Percentiles rank a stretch among this genome's conserved stretches.
Evolutionary conservation across 2,329 filamentous ascomycete species (phyloP).

Genomic region (Monilinia polystroma): DNA sequence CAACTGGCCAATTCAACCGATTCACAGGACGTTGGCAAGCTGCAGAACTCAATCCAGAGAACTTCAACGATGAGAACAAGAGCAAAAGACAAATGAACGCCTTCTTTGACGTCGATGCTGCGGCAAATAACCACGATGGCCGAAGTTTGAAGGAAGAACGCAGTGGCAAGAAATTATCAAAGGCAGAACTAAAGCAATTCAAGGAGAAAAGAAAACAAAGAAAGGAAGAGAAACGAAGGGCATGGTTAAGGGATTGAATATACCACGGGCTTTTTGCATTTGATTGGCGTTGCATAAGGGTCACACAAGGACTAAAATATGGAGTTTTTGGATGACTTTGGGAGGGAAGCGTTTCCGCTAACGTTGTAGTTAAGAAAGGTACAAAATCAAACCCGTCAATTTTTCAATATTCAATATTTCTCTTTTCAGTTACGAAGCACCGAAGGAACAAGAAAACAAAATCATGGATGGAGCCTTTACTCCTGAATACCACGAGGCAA

Average conservation of each 20-base stretch:
- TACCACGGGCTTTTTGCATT: conserved; percentile 12
- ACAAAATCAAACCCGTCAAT: neutral
- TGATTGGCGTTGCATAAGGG: neutral
- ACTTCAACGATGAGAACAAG: conserved; percentile 85
- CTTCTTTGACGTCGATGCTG: conserved; percentile 94
- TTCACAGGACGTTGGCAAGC: conserved; percentile 84
- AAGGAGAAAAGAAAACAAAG: conserved; percentile 84
- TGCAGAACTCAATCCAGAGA: conserved; percentile 64
- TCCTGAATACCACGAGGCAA: neutral
- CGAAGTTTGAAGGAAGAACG: conserved; percentile 89
- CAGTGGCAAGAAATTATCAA: conserved; percentile 77
- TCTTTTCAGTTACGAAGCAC: neutral
- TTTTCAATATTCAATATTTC: neutral
- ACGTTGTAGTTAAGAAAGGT: neutral
- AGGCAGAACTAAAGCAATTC: conserved; percentile 85
- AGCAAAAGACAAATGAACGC: conserved; percentile 84
- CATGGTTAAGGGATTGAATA: conserved; percentile 61
- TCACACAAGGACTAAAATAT: neutral
- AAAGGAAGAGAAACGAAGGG: conserved; percentile 92
- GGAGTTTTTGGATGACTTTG: conserved; percentile 14
- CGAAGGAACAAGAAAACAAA: neutral
- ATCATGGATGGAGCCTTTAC: neutral
- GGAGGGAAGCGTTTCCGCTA: neutral
- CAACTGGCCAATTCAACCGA: conserved; percentile 81
- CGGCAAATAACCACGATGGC: conserved; percentile 86